Conservation (phyloP, 352 stramenopile genomes). For the Aphanomyces euteiches region DNA sequence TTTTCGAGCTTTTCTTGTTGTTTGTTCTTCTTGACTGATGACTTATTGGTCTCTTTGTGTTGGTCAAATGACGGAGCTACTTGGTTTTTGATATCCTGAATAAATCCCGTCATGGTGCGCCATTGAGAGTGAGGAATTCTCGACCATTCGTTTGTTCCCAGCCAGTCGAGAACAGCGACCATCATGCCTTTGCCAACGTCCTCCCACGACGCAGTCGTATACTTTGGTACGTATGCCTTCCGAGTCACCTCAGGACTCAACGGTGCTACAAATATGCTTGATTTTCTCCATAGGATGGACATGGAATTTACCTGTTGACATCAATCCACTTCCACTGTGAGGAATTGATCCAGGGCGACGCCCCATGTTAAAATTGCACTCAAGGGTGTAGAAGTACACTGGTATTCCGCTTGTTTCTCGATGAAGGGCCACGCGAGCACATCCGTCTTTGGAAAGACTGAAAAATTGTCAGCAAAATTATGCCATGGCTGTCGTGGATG, state of each 20-base stretch:
- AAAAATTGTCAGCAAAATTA: no score
- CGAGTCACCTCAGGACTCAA: constrained; percentile 22
- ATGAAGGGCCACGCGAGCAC: constrained; percentile 72
- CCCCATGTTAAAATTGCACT: constrained; percentile 91
- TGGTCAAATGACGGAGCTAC: constrained; percentile 8
- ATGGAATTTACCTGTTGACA: constrained; percentile 26
- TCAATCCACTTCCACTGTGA: constrained; percentile 36
- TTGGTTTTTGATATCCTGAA: constrained; percentile 22
- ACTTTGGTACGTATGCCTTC: constrained; percentile 40
- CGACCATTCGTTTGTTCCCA: constrained; percentile 22
- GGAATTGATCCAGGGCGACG: constrained; percentile 32
- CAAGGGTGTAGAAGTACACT: constrained; percentile 84
- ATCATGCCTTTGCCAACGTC: constrained; percentile 64
- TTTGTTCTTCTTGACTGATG: not conserved
- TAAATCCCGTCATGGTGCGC: constrained; percentile 7
- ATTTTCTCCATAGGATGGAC: constrained; percentile 40
- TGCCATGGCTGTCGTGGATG: constrained; percentile 13
- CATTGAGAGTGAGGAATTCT: constrained; percentile 16
- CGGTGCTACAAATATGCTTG: constrained; percentile 1
- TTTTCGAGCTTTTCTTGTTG: not conserved
- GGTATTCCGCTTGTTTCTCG: constrained; percentile 54
- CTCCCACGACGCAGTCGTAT: constrained; percentile 56
- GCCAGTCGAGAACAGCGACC: constrained; percentile 50
- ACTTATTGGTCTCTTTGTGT: not conserved
- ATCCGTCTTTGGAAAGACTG: constrained; percentile 52